Evolutionary conservation across 495 filamentous ascomycete species (phyloP), one percentile per base, ranked within the genome.

Genomic region (Aspergillus panamensis): DNA sequence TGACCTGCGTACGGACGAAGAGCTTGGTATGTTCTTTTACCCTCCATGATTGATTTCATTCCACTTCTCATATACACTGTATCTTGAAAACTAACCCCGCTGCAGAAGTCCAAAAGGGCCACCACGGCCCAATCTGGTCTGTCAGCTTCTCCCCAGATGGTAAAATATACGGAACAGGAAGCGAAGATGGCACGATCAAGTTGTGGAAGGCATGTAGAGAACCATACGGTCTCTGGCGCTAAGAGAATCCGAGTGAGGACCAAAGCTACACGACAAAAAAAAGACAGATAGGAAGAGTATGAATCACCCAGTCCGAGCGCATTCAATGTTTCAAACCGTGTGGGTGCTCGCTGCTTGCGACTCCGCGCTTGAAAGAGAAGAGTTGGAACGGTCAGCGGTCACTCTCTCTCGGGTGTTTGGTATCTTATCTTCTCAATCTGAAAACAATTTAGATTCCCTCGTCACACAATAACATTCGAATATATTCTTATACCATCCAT

Each of bases 141-240:
- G 82, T 95, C 51, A 86, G 85, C 53, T 97, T 97, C 74, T 93
- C 90, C 9, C 94, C 94, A 1, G 92, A 97, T 70, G 92, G 91
- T 29, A 96, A 93, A 69, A 73, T 97, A 12, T 98, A 96, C 69
- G 93, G 91, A 8, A 97, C 95, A 1, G 94, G 92, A 25, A 96
- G 92, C 42, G 94, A 98, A 66, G 94, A 98, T 69, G 94, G 94
- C 42, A 98, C 94, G 0, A 92, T 98, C 67, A 98, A 97, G 73
- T 77, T 98, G 77, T 89, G 87, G 86, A 90, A 90, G 72, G 86
- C 85, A 32, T 84, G 84, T 58, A 73, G 77, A 17, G 86, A 87
- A 21, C 77, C 81, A 10, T 89, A 88, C 66, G 87, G 87, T 25
- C 70, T 90, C 8, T 90, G 87, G 87, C 77, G 79, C 57, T 85